Evolutionary conservation across 2,329 filamentous ascomycete species (phyloP).

Genomic region (Cordyceps pruinosa): DNA sequence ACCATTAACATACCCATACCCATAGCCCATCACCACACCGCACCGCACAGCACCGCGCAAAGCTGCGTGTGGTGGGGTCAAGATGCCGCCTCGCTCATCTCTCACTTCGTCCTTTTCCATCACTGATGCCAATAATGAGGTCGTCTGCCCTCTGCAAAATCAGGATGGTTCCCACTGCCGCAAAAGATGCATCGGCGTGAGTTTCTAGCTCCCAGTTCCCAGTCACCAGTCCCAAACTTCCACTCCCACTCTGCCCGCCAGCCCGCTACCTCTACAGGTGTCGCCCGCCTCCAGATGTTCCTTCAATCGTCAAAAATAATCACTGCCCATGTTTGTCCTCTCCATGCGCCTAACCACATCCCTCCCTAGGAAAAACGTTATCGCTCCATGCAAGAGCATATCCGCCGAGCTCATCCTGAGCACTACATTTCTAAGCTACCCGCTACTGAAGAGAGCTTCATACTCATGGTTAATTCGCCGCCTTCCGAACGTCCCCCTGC

Average conservation of each 20-base stretch:
- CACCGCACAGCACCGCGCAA: constrained; percentile 5
- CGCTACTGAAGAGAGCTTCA: constrained; percentile 95
- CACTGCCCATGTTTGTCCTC: not conserved
- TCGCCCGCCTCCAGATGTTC: not conserved
- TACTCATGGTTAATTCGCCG: constrained; percentile 89
- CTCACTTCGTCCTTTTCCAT: constrained; percentile 88
- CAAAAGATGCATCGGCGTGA: constrained; percentile 96
- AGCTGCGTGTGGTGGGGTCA: constrained; percentile 50
- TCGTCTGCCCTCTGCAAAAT: constrained; percentile 91
- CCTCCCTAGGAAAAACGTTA: constrained; percentile 70
- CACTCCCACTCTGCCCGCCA: not conserved
- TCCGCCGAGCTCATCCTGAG: constrained; percentile 91
- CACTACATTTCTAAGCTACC: constrained; percentile 97
- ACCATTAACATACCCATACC: not conserved
- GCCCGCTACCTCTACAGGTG: too few species aligned
- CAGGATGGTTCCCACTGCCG: constrained; percentile 95
- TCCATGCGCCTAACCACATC: constrained; percentile 16
- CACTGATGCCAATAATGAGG: constrained; percentile 88
- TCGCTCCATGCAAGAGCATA: constrained; percentile 99
- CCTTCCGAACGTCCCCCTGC: constrained; percentile 58
- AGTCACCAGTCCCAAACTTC: not conserved
- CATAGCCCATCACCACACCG: not conserved
- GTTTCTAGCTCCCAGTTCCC: constrained; percentile 35
- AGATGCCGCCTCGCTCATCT: constrained; percentile 84
- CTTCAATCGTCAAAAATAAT: not conserved